Conservation (phyloP, 129 eudicot species). For the Mikania micrantha region DNA sequence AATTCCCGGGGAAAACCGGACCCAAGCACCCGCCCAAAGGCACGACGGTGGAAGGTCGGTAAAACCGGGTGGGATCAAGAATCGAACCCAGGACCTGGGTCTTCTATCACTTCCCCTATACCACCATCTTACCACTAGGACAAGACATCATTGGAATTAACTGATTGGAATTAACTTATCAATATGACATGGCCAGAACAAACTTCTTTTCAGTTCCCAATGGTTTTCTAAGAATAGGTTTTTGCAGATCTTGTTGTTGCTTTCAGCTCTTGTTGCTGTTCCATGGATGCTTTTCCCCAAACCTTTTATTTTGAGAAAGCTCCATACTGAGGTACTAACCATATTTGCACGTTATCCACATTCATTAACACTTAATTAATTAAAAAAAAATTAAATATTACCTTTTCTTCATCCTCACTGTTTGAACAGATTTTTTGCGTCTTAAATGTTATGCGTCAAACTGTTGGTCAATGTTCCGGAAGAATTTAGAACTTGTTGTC, state of each 20-base stretch:
- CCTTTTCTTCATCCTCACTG: background rate
- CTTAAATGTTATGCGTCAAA: background rate
- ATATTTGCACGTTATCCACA: background rate
- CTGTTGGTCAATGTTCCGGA: background rate
- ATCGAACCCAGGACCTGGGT: no score
- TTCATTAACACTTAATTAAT: background rate
- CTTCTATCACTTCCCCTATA: no score
- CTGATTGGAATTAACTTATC: no score
- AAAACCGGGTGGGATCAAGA: no score
- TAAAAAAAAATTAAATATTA: background rate
- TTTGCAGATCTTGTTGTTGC: constrained; percentile 81
- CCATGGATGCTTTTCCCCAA: constrained; percentile 99
- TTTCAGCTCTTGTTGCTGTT: constrained; percentile 88
- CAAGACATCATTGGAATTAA: no score
- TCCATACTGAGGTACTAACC: constrained; percentile 66
- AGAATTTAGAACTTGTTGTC: background rate
- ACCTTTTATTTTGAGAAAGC: constrained; percentile 87
- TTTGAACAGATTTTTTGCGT: background rate
- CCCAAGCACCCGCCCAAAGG: no score
- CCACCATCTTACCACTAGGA: no score
- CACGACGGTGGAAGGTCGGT: no score
- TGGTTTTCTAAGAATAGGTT: constrained; percentile 9
- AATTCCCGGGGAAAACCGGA: no score
- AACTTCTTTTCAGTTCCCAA: background rate
- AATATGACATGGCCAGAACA: no score